Percentiles rank a stretch among this genome's conserved stretches.
Evolutionary conservation across 805 yeast genomes (phyloP).

Genomic region (Yamadazyma kitorensis): DNA sequence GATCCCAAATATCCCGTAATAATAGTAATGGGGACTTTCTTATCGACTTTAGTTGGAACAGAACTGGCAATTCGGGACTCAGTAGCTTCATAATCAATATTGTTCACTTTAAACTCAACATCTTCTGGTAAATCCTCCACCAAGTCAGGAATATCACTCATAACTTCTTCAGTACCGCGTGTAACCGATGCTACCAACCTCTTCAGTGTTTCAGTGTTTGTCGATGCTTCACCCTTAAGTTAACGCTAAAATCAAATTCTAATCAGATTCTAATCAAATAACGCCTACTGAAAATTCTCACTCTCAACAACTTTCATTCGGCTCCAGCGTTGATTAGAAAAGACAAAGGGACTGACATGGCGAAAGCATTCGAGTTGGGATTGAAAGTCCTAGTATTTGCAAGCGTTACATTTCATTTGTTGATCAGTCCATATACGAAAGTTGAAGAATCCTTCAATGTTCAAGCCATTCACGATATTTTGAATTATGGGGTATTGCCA

Average conservation of each 20-base stretch:
- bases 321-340: too few species aligned
- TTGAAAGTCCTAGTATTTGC: not conserved
- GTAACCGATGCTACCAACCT: too few species aligned
- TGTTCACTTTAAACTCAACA: conserved; percentile 8
- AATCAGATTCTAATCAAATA: too few species aligned
- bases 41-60: conserved; percentile 10
- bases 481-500: conserved; percentile 55
- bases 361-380: too few species aligned
- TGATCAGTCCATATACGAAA: conserved; percentile 76
- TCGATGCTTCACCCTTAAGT: too few species aligned
- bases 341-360: too few species aligned
- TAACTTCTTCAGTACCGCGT: too few species aligned
- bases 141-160: conserved; percentile 13
- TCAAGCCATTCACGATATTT: conserved; percentile 83
- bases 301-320: too few species aligned
- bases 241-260: too few species aligned
- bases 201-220: too few species aligned
- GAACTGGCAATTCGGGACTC: conserved; percentile 5
- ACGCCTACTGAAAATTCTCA: too few species aligned
- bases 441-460: conserved; percentile 92
- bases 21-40: conserved; percentile 83
- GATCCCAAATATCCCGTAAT: conserved; percentile 94
- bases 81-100: conserved; percentile 12
- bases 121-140: conserved; percentile 13
- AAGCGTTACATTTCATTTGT: conserved; percentile 32